Evolutionary conservation across 495 filamentous ascomycete genomes (phyloP).

Genomic region (Penicillium tannophilum): DNA sequence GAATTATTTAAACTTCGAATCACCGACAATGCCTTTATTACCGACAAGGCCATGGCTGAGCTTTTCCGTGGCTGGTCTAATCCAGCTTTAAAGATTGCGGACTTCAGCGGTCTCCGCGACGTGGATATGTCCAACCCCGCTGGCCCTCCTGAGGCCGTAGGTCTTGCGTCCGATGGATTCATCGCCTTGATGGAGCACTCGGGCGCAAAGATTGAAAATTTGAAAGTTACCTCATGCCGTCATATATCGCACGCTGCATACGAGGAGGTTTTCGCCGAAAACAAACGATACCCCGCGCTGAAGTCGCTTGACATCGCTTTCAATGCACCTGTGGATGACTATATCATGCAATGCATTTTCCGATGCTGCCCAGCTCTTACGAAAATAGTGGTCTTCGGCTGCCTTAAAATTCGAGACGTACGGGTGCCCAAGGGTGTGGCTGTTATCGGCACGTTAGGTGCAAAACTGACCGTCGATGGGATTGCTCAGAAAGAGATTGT

Average conservation of each 20-base stretch:
- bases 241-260: constrained; percentile 71
- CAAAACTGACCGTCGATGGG: constrained; percentile 52
- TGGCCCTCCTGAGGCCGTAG: constrained; percentile 57
- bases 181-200: constrained; percentile 83
- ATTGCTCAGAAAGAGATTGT: constrained; percentile 28
- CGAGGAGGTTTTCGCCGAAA: constrained; percentile 66
- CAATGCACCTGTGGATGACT: constrained; percentile 71
- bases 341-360: constrained; percentile 73
- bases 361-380: constrained; percentile 70
- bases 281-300: constrained; percentile 63
- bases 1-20: constrained; percentile 75
- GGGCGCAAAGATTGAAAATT: constrained; percentile 55
- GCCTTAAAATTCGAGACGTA: constrained; percentile 73
- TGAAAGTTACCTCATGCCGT: constrained; percentile 78
- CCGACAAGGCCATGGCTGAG: constrained; percentile 65
- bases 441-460: constrained; percentile 60
- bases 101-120: constrained; percentile 73
- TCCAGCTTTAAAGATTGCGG: constrained; percentile 63
- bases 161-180: constrained; percentile 75
- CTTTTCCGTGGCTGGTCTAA: constrained; percentile 82
- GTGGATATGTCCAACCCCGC: constrained; percentile 69
- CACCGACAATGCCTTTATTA: constrained; percentile 69
- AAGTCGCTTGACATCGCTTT: constrained; percentile 76
- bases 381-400: constrained; percentile 79
- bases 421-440: constrained; percentile 71